phyloP scores from a whole-genome alignment of 345 rosid genomes.

The Euclidium syriacum region DNA sequence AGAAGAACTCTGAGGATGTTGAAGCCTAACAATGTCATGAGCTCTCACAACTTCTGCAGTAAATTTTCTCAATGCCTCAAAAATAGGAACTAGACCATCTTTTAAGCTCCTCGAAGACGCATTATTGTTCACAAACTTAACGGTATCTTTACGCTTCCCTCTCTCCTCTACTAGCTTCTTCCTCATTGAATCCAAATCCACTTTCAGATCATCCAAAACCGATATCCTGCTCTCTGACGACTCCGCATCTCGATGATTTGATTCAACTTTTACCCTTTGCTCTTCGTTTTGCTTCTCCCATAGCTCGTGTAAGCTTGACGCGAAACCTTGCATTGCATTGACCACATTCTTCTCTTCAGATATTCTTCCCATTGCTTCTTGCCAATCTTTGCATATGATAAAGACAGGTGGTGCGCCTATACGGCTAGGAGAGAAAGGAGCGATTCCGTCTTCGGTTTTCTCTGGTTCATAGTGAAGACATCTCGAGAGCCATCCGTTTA shows the following conservation, averaged over 20 bases:
- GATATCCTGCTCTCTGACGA: constrained; percentile 61
- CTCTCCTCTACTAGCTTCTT: constrained; percentile 69
- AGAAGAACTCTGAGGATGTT: constrained; percentile 22
- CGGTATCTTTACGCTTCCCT: constrained; percentile 59
- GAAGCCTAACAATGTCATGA: constrained; percentile 66
- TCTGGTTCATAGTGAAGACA: constrained; percentile 57
- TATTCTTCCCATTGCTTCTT: constrained; percentile 56
- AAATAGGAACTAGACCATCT: constrained; percentile 77
- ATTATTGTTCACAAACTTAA: constrained; percentile 49
- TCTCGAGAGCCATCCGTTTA: constrained; percentile 68
- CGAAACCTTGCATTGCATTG: constrained; percentile 56
- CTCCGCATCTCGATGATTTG: constrained; percentile 28
- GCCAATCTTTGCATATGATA: constrained; percentile 83
- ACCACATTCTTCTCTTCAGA: constrained; percentile 57
- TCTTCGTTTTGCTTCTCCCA: constrained; percentile 84
- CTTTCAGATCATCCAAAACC: constrained; percentile 72
- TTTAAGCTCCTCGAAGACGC: constrained; percentile 72
- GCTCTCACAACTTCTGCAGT: constrained; percentile 64
- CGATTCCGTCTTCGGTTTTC: constrained; percentile 70
- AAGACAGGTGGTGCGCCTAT: constrained; percentile 81
- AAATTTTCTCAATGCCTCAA: constrained; percentile 68
- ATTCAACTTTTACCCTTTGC: constrained; percentile 54
- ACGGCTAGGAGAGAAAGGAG: constrained; percentile 81
- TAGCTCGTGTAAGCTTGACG: constrained; percentile 55
- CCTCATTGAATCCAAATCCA: constrained; percentile 81